These are phyloP conservation scores for Russula emetica DNA, from an alignment of 768 basidiomycete species.

Conservation along the genomic window DNA sequence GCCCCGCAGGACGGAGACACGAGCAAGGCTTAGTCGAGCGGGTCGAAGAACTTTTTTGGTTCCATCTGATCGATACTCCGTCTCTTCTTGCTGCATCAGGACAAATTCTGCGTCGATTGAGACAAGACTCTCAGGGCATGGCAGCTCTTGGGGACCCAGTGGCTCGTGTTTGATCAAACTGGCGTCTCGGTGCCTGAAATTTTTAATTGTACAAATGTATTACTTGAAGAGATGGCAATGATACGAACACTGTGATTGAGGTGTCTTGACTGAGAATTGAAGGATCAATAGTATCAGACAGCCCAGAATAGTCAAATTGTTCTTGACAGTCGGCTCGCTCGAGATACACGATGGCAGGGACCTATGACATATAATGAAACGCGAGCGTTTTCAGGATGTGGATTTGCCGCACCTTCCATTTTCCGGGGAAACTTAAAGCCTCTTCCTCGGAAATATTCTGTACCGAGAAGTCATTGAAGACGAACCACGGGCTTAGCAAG, in stretches of 20 bases:
- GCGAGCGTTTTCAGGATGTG: neutral
- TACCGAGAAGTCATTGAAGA: constrained; percentile 97
- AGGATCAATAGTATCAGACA: constrained; percentile 66
- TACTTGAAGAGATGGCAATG: neutral
- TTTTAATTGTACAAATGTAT: neutral
- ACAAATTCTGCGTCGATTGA: constrained; percentile 99
- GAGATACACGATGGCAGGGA: constrained; percentile 86
- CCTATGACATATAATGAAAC: constrained; percentile 38
- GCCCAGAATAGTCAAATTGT: constrained; percentile 55
- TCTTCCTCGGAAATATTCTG: constrained; percentile 79
- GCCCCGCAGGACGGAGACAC: constrained; percentile 91
- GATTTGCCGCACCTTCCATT: constrained; percentile 73
- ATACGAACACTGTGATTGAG: constrained; percentile 74
- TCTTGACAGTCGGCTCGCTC: constrained; percentile 64
- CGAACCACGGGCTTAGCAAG: constrained; percentile 66
- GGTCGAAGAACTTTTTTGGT: constrained; percentile 90
- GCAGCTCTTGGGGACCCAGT: constrained; percentile 69
- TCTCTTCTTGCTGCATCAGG: constrained; percentile 96
- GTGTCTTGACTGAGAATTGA: constrained; percentile 80
- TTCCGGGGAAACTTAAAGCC: constrained; percentile 79
- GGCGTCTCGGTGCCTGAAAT: constrained; percentile 66
- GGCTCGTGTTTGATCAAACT: constrained; percentile 73
- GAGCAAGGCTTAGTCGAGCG: constrained; percentile 84
- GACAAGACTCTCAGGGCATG: constrained; percentile 79
- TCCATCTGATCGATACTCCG: constrained; percentile 91